Percentiles rank a stretch among this genome's conserved stretches.
phyloP scores from a whole-genome alignment of 441 rosid species.

The Arabidopsis hybrid region DNA sequence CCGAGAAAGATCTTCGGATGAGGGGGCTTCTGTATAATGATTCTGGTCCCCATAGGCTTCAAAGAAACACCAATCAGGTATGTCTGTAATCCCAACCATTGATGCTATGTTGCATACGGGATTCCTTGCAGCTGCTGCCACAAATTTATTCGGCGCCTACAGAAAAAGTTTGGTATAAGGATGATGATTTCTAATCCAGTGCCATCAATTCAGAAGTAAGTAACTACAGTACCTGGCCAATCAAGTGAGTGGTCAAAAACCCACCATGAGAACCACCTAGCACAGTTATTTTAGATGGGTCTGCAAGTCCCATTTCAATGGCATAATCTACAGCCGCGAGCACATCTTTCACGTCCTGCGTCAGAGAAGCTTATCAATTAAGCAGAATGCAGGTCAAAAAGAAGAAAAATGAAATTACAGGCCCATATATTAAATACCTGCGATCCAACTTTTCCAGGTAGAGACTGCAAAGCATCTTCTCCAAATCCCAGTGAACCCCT shows the following conservation, averaged over 20 bases:
- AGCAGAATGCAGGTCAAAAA: conserved; percentile 12
- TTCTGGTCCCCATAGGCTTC: conserved; percentile 62
- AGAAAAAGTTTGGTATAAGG: conserved; percentile 15
- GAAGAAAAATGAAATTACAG: conserved; percentile 12
- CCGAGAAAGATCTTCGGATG: conserved; percentile 64
- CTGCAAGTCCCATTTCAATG: conserved; percentile 66
- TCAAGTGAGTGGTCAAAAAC: conserved; percentile 86
- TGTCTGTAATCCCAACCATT: conserved; percentile 86
- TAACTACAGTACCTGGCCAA: conserved; percentile 76
- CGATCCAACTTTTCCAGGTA: conserved; percentile 85
- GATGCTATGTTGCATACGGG: conserved; percentile 84
- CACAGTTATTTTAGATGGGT: conserved; percentile 74
- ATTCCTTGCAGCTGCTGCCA: conserved; percentile 82
- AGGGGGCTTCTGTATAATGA: conserved; percentile 75
- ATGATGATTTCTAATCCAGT: conserved; percentile 51
- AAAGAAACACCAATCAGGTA: conserved; percentile 92
- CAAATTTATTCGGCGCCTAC: conserved; percentile 92
- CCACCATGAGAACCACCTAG: conserved; percentile 98
- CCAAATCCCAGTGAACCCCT: conserved; percentile 95
- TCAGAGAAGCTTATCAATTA: conserved; percentile 19
- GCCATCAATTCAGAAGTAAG: conserved; percentile 49
- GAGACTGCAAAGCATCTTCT: conserved; percentile 97
- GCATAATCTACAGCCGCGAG: conserved; percentile 80
- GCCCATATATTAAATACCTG: conserved; percentile 59
- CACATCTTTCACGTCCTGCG: conserved; percentile 87